These are phyloP conservation scores for Talaromyces amestolkiae DNA, from an alignment of 2,329 filamentous ascomycete genomes.

Conservation along the genomic window DNA sequence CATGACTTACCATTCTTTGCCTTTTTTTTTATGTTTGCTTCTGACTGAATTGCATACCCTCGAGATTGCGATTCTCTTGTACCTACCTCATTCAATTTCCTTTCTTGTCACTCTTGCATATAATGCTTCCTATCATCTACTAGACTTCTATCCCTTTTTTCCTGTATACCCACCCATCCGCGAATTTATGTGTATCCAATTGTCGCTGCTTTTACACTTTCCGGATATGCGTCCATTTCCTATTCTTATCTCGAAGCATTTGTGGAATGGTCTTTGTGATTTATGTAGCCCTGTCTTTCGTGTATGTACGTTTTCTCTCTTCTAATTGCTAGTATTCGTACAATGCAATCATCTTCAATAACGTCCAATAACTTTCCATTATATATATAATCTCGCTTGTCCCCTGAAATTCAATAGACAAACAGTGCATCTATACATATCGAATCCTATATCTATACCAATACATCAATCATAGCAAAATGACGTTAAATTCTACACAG, in stretches of 20 bases:
- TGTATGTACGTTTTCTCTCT: background rate
- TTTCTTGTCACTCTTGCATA: background rate
- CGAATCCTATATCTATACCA: background rate
- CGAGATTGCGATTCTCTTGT: background rate
- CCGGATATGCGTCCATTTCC: background rate
- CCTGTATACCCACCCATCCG: slow-evolving; percentile 7
- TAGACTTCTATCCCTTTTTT: slow-evolving; percentile 1
- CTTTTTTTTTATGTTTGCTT: background rate
- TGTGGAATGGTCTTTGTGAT: background rate
- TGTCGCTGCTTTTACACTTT: background rate
- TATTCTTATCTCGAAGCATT: background rate
- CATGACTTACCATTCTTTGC: background rate
- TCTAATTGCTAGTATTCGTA: background rate
- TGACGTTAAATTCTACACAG: no score
- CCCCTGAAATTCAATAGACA: background rate
- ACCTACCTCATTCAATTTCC: background rate
- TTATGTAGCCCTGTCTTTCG: background rate
- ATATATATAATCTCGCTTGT: background rate
- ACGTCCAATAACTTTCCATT: background rate
- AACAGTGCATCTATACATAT: background rate
- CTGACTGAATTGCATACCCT: background rate
- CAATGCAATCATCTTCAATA: background rate
- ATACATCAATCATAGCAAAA: background rate
- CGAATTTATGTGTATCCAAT: background rate
- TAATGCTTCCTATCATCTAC: background rate